Conservation (phyloP, 805 yeast genomes). For the Candida easanensis region DNA sequence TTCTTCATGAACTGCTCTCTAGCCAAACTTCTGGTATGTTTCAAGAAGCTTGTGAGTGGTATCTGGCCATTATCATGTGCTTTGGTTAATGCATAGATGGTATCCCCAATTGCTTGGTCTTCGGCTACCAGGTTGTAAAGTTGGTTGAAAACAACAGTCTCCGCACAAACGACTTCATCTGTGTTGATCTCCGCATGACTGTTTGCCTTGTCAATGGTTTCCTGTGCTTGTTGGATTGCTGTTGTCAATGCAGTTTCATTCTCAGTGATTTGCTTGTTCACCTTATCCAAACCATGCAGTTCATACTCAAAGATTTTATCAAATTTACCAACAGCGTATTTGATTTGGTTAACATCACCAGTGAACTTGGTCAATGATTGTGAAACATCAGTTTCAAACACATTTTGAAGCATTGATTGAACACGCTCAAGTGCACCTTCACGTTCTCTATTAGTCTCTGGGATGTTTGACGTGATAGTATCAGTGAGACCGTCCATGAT, state of each 20-base stretch:
- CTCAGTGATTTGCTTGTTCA: slow-evolving; percentile 26
- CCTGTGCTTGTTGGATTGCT: slow-evolving; percentile 30
- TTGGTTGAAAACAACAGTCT: slow-evolving; percentile 55
- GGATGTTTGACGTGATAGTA: neutral
- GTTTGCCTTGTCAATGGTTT: slow-evolving; percentile 32
- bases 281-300: slow-evolving; percentile 24
- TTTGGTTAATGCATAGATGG: slow-evolving; percentile 55
- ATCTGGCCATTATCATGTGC: slow-evolving; percentile 49
- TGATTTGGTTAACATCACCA: slow-evolving; percentile 26
- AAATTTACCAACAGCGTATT: slow-evolving; percentile 36
- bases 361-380: slow-evolving; percentile 20
- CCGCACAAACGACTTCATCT: slow-evolving; percentile 47
- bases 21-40: slow-evolving; percentile 48
- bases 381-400: slow-evolving; percentile 25
- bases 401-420: slow-evolving; percentile 21
- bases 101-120: slow-evolving; percentile 70
- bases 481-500: slow-evolving; percentile 18
- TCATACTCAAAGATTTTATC: slow-evolving; percentile 36
- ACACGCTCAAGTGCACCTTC: slow-evolving; percentile 14
- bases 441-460: slow-evolving; percentile 8
- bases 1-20: slow-evolving; percentile 60
- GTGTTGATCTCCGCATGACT: slow-evolving; percentile 33
- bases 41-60: slow-evolving; percentile 39
- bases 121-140: slow-evolving; percentile 61
- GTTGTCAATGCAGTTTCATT: slow-evolving; percentile 30